Percentiles rank a stretch among this genome's conserved stretches.
phyloP scores from a whole-genome alignment of 768 basidiomycete species.

The Chlorophyllum brunneum region DNA sequence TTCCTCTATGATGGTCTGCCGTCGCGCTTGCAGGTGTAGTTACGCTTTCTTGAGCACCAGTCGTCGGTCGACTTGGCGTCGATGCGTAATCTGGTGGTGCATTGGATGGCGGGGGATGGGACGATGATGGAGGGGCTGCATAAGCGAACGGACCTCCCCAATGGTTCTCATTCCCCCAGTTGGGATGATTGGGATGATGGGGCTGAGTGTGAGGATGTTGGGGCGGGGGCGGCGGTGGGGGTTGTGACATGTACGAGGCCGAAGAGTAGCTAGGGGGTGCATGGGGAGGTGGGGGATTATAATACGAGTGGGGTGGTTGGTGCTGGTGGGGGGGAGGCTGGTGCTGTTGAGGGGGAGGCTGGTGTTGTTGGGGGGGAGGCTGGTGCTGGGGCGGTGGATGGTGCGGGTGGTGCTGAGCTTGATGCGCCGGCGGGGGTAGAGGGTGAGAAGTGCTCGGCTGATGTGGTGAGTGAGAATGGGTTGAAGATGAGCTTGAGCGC shows the following conservation, averaged over 20 bases:
- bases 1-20: constrained; percentile 5
- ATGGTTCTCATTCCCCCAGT: constrained; percentile 8
- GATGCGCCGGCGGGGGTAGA: constrained; percentile 18
- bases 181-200: constrained; percentile 3
- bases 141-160: constrained; percentile 9
- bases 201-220: constrained; percentile 3
- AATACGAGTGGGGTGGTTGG: constrained; percentile 14
- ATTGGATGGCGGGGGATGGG: constrained; percentile 3
- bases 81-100: constrained; percentile 2
- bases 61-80: constrained; percentile 7
- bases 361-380: constrained; percentile 12
- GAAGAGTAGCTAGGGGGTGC: constrained; percentile 8
- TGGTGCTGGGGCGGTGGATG: constrained; percentile 11
- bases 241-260: constrained; percentile 7
- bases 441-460: constrained; percentile 22
- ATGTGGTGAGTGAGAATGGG: constrained; percentile 13
- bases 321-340: constrained; percentile 10
- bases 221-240: background rate
- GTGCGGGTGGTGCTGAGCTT: constrained; percentile 21
- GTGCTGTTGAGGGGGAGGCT: constrained; percentile 15
- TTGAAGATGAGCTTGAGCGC: constrained; percentile 4
- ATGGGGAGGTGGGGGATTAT: constrained; percentile 16
- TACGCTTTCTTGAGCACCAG: constrained; percentile 7
- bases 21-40: background rate
- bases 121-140: constrained; percentile 6